Evolutionary conservation across 495 filamentous ascomycete species (phyloP).

Genomic region (Penicillium simplicissimum): DNA sequence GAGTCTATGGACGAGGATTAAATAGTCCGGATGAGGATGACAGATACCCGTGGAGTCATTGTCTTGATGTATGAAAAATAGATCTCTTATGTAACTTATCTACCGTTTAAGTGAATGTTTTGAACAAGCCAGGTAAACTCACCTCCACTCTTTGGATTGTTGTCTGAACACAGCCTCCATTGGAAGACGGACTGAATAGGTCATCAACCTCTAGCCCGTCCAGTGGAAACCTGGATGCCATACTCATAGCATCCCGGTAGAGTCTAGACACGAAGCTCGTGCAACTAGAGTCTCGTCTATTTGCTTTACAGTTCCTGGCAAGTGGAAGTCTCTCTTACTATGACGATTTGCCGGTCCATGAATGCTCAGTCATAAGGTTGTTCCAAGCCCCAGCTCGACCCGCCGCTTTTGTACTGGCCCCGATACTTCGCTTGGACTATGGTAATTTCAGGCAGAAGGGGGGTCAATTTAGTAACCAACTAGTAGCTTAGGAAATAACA

Average conservation of each 20-base stretch:
- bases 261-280: slow-evolving; percentile 14
- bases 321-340: slow-evolving; percentile 23
- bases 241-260: no score
- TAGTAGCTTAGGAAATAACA: neutral
- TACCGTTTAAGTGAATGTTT: no score
- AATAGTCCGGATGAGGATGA: slow-evolving; percentile 15
- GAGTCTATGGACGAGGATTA: slow-evolving; percentile 92
- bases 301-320: slow-evolving; percentile 17
- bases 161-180: no score
- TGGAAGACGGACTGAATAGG: no score
- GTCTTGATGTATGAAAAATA: slow-evolving; percentile 28
- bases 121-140: no score
- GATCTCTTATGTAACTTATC: slow-evolving; percentile 20
- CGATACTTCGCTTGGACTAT: slow-evolving; percentile 21
- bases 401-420: slow-evolving; percentile 23
- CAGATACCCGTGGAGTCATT: slow-evolving; percentile 32
- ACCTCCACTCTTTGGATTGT: no score
- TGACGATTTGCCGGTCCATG: slow-evolving; percentile 2
- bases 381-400: neutral
- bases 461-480: no score
- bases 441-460: slow-evolving; percentile 1
- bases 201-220: no score
- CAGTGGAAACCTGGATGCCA: no score
- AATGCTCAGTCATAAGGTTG: neutral
- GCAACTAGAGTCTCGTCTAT: slow-evolving; percentile 17